Evolutionary conservation across 148 eudicot genomes (phyloP).

Genomic region (Fagopyrum esculentum): DNA sequence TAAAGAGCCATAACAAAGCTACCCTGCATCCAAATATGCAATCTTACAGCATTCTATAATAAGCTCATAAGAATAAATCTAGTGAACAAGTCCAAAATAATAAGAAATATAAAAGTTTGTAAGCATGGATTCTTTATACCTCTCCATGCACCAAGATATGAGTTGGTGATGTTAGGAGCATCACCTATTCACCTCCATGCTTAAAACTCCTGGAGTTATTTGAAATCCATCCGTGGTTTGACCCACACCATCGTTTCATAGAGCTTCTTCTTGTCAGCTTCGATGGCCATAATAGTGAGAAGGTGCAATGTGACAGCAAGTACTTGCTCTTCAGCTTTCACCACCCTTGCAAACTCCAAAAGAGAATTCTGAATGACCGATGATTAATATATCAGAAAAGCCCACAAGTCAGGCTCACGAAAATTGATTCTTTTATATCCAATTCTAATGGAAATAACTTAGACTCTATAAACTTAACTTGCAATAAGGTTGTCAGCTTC

Average conservation of each 20-base stretch:
- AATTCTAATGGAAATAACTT: no score
- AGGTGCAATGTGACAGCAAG: slow-evolving; percentile 78
- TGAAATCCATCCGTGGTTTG: slow-evolving; percentile 87
- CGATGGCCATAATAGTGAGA: slow-evolving; percentile 63
- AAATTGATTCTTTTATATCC: no score
- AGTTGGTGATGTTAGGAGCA: slow-evolving; percentile 23
- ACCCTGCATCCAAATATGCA: no score
- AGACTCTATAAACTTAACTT: no score
- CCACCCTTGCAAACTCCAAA: slow-evolving; percentile 69
- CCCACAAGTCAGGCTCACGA: no score
- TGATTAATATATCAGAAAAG: no score
- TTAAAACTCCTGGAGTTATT: slow-evolving; percentile 77
- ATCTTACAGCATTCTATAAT: no score
- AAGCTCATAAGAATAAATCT: no score
- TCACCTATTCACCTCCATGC: slow-evolving; percentile 38
- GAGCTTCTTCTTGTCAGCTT: slow-evolving; percentile 63
- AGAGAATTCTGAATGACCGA: slow-evolving; percentile 51
- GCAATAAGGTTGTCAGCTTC: no score
- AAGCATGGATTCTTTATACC: slow-evolving; percentile 26
- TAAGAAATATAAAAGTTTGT: no score
- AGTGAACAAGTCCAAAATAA: no score
- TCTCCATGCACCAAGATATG: slow-evolving; percentile 27
- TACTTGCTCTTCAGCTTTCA: slow-evolving; percentile 69
- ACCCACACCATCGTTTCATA: slow-evolving; percentile 89
- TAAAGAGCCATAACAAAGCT: no score